Evolutionary conservation across 371 early-diverging fungal genomes (phyloP), one percentile per base, ranked within the genome.

Genomic region (Zychaea mexicana): DNA sequence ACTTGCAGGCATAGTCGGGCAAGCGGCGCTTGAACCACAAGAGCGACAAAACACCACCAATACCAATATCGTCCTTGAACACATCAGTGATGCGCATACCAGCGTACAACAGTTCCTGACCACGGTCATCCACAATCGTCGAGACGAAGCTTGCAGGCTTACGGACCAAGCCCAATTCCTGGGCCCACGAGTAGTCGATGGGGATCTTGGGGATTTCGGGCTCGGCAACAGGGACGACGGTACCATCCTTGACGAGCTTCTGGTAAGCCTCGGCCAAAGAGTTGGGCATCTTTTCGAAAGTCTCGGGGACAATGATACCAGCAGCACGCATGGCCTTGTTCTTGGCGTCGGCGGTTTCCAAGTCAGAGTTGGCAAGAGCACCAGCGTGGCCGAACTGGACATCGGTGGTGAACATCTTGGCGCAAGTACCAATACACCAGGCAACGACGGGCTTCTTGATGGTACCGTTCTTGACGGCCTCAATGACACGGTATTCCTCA

Each of bases 401-500:
- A 76, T 97, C 97, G 36, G 98, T 96, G 32, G 91, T 90, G 82
- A 98, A 97, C 96, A 98, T 96, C 85, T 91, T 94, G 57, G 98
- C 98, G 78, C 98, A 97, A 21, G 97, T 97, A 73, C 98, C 98
- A 72, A 98, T 98, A 83, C 95, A 95, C 98, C 98, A 98, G 21
- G 98, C 98, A 62, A 98, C 93, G 24, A 98, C 92, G 13, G 98
- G 98, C 89, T 97, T 98, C 70, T 89, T 95, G 80, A 98, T 96
- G 30, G 81, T 82, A 32, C 93, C 93, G 42, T 85, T 82, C 74
- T 90, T 87, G 60, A 98, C 88, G 32, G 98, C 98, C 74, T 96
- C 92, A 66, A 93, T 93, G 13, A 98, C 92, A 69, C 83, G 81
- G 90, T 96, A 97, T 79, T 98, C 98, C 75, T 98, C 98, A 21